Conservation (phyloP, 108 stramenopile species). For the Fragilariopsis cylindrus region DNA sequence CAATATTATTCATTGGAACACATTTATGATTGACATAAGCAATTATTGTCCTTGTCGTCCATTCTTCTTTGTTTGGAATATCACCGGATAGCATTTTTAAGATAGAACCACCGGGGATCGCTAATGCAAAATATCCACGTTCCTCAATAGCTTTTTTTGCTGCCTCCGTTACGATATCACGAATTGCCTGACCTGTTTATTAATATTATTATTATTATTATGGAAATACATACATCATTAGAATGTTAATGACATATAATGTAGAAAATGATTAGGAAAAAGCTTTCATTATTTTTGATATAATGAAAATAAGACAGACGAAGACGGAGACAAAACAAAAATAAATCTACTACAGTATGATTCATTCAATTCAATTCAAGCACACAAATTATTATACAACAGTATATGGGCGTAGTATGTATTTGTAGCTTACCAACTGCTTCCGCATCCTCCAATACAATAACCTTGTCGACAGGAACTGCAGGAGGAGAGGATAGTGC, state of each 20-base stretch:
- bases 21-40: conserved; percentile 90
- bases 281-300: too few species aligned
- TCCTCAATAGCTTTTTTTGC: conserved; percentile 57
- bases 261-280: too few species aligned
- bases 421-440: not conserved
- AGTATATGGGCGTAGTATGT: too few species aligned
- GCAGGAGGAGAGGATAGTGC: too few species aligned
- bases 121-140: conserved; percentile 65
- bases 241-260: not conserved
- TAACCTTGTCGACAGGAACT: not conserved
- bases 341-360: too few species aligned
- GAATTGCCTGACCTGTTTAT: conserved; percentile 21
- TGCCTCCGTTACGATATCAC: conserved; percentile 33
- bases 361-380: too few species aligned
- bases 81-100: conserved; percentile 60
- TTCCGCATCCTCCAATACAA: not conserved
- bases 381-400: too few species aligned
- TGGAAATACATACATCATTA: too few species aligned
- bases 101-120: conserved; percentile 83
- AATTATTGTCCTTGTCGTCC: conserved; percentile 59
- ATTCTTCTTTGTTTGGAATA: conserved; percentile 15
- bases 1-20: conserved; percentile 58
- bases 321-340: too few species aligned
- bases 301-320: too few species aligned
- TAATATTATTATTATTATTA: too few species aligned